A percentile compares a stretch with the other conserved stretches of the same genome.
Conservation (phyloP, 495 filamentous ascomycete species). For the Peziza echinospora region DNA sequence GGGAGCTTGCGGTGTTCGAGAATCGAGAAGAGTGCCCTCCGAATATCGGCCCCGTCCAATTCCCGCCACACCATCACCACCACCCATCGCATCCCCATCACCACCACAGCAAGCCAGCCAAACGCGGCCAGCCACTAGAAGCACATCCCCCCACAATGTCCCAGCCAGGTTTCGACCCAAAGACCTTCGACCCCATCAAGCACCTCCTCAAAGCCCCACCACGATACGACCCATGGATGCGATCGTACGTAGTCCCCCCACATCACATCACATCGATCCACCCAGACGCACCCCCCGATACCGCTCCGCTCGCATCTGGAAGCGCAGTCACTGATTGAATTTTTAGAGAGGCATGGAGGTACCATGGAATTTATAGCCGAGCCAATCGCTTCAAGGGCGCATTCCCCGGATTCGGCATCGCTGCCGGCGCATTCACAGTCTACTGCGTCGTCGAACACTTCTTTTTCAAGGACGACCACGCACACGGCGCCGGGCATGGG, state of each 20-base stretch:
- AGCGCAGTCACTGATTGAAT: slow-evolving; percentile 5
- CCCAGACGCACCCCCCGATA: no score
- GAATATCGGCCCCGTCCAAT: no score
- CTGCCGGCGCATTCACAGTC: slow-evolving; percentile 66
- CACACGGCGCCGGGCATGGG: slow-evolving; percentile 26
- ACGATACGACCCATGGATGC: slow-evolving; percentile 61
- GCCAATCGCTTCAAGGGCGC: slow-evolving; percentile 66
- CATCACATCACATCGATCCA: no score
- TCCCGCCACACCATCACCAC: no score
- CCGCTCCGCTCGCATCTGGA: not conserved
- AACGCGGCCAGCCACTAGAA: no score
- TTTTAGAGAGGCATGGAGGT: slow-evolving; percentile 82
- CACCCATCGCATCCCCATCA: no score
- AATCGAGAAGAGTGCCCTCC: no score
- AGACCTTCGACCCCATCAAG: slow-evolving; percentile 14
- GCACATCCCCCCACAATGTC: not conserved
- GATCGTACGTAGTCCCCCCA: slow-evolving; percentile 31
- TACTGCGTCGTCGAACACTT: slow-evolving; percentile 79
- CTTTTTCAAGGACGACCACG: slow-evolving; percentile 60
- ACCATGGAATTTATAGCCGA: slow-evolving; percentile 69
- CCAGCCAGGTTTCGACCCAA: slow-evolving; percentile 1
- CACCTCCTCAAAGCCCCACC: slow-evolving; percentile 10
- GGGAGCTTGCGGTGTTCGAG: no score
- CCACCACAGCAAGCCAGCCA: no score
- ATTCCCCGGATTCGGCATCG: slow-evolving; percentile 81